A percentile compares a stretch with the other conserved stretches of the same genome.
Conservation (phyloP, 352 stramenopile species). For the Phytophthora hibernalis region DNA sequence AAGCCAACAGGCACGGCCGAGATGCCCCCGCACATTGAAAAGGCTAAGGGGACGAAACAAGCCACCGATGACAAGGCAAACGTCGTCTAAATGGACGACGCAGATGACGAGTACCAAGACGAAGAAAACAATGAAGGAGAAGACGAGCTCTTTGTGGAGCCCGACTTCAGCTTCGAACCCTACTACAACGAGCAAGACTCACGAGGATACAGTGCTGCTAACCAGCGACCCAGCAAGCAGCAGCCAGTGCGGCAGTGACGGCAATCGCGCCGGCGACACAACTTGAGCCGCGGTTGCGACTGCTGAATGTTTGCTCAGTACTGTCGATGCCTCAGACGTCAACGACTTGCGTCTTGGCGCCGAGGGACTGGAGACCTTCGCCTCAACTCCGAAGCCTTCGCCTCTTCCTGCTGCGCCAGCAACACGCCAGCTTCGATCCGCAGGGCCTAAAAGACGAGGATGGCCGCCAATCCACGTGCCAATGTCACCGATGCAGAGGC, state of each 20-base stretch:
- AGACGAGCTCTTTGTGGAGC: background rate
- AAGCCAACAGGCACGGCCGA: too few relatives aligned
- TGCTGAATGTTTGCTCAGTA: too few relatives aligned
- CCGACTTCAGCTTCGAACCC: background rate
- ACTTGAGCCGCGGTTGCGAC: too few relatives aligned
- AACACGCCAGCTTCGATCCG: background rate
- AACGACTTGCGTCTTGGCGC: background rate
- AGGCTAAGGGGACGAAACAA: too few relatives aligned
- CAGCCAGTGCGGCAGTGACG: background rate
- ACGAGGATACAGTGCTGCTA: background rate
- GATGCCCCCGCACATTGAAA: too few relatives aligned
- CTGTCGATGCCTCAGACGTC: too few relatives aligned
- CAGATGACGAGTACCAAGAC: background rate
- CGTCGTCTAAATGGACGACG: background rate
- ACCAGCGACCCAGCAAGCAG: background rate
- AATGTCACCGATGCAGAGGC: background rate
- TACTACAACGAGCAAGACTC: background rate
- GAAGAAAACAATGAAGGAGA: background rate
- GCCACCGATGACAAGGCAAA: constrained; percentile 1
- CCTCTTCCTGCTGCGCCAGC: background rate
- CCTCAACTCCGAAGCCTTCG: background rate
- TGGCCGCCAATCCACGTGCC: background rate
- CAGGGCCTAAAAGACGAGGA: background rate
- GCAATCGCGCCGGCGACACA: too few relatives aligned
- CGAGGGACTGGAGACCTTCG: background rate